Percentiles rank a stretch among this genome's conserved stretches.
phyloP scores from a whole-genome alignment of 1,284 basidiomycete species.

The Ceratobasidium sp. region DNA sequence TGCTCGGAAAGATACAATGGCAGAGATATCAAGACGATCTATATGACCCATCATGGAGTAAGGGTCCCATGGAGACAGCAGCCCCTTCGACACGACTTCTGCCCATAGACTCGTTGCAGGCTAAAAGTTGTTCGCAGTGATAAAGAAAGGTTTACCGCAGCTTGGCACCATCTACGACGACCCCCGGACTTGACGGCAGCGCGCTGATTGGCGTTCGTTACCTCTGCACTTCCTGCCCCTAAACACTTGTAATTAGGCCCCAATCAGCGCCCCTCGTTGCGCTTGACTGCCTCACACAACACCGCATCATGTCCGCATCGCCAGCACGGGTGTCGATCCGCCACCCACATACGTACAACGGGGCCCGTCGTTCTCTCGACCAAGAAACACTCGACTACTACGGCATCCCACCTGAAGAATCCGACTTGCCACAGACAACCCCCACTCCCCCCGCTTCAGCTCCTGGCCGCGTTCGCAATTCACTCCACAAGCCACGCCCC shows the following conservation, averaged over 20 bases:
- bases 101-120: too few species aligned
- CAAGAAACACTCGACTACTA: slow-evolving; percentile 41
- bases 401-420: slow-evolving; percentile 6
- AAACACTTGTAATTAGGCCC: too few species aligned
- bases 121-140: neutral
- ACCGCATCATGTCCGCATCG: slow-evolving; percentile 17
- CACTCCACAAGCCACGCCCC: slow-evolving; percentile 27
- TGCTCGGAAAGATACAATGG: too few species aligned
- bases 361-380: slow-evolving; percentile 27
- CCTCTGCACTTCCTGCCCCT: too few species aligned
- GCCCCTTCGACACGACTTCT: too few species aligned
- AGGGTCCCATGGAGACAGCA: slow-evolving; percentile 18
- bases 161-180: too few species aligned
- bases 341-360: slow-evolving; percentile 32
- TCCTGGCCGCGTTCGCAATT: slow-evolving; percentile 5
- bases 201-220: too few species aligned
- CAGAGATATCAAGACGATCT: neutral
- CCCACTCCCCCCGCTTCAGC: neutral
- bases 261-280: too few species aligned
- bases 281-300: neutral
- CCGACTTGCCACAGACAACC: neutral
- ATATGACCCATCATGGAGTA: slow-evolving; percentile 9
- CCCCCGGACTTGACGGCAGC: too few species aligned
- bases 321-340: slow-evolving; percentile 37
- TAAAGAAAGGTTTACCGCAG: neutral